Conservation (phyloP, 139 green algal genomes). For the Nannochloris sp. region DNA sequence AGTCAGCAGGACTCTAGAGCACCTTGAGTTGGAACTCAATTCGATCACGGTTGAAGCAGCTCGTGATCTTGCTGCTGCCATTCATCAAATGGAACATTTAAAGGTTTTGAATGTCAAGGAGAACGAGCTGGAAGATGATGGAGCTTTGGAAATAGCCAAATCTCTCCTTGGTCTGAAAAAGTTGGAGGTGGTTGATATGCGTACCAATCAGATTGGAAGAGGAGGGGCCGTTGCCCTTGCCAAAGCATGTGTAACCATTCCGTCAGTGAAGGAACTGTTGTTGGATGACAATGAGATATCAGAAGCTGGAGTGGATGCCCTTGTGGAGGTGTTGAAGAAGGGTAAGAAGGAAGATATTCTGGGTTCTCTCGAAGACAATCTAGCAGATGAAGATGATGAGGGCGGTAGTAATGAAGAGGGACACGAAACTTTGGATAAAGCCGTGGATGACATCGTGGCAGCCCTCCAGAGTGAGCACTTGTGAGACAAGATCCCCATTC, state of each 20-base stretch:
- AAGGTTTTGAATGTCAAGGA: slow-evolving; percentile 64
- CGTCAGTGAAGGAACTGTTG: slow-evolving; percentile 38
- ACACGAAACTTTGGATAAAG: slow-evolving; percentile 5
- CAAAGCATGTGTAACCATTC: slow-evolving; percentile 24
- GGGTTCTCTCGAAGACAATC: slow-evolving; percentile 45
- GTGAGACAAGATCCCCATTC: neutral
- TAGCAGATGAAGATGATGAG: slow-evolving; percentile 30
- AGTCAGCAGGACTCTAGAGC: slow-evolving; percentile 27
- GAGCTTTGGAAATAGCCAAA: slow-evolving; percentile 43
- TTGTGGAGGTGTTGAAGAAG: slow-evolving; percentile 27
- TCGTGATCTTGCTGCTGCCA: slow-evolving; percentile 34
- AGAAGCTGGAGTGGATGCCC: slow-evolving; percentile 40
- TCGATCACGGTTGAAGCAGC: slow-evolving; percentile 55
- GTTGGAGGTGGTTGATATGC: slow-evolving; percentile 41
- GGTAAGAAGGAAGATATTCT: slow-evolving; percentile 29
- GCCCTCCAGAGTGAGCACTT: neutral
- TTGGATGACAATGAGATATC: slow-evolving; percentile 79
- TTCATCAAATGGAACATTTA: slow-evolving; percentile 42
- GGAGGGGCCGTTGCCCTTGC: slow-evolving; percentile 49
- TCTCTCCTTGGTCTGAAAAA: slow-evolving; percentile 5
- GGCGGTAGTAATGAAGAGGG: slow-evolving; percentile 24
- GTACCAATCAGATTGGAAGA: slow-evolving; percentile 55
- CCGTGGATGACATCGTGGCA: neutral
- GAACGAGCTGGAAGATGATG: slow-evolving; percentile 80
- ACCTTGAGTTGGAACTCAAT: slow-evolving; percentile 76